These are phyloP conservation scores for Fusarium acutatum DNA, from an alignment of 2,329 filamentous ascomycete genomes.

Conservation along the genomic window DNA sequence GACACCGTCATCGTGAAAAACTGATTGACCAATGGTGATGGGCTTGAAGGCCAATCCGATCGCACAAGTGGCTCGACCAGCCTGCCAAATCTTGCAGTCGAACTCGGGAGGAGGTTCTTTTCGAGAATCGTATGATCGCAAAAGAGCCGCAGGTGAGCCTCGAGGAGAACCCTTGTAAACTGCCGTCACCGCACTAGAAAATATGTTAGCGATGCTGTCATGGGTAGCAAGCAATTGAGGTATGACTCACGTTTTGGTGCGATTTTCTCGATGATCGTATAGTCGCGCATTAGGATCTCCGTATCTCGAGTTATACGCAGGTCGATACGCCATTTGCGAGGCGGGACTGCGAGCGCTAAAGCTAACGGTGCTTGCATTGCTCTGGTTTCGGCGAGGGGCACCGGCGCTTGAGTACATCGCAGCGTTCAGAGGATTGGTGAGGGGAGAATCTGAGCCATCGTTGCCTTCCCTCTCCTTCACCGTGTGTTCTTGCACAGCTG, in stretches of 20 bases:
- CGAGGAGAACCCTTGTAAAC: slow-evolving; percentile 84
- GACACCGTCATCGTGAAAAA: slow-evolving; percentile 91
- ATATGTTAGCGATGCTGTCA: slow-evolving; percentile 12
- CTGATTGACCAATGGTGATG: slow-evolving; percentile 89
- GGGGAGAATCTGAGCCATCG: slow-evolving; percentile 63
- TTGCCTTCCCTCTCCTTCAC: slow-evolving; percentile 84
- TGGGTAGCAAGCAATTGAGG: background rate
- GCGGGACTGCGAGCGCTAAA: slow-evolving; percentile 74
- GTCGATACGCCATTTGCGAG: slow-evolving; percentile 61
- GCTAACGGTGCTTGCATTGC: slow-evolving; percentile 84
- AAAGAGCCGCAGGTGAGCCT: slow-evolving; percentile 72
- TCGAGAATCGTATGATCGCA: slow-evolving; percentile 95
- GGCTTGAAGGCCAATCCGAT: slow-evolving; percentile 96
- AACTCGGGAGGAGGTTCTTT: slow-evolving; percentile 91
- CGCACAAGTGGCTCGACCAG: slow-evolving; percentile 90
- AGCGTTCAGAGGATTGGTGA: slow-evolving; percentile 53
- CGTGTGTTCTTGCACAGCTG: slow-evolving; percentile 87
- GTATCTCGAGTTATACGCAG: slow-evolving; percentile 65
- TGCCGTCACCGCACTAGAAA: slow-evolving; percentile 83
- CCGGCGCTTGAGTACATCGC: slow-evolving; percentile 54
- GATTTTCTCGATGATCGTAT: slow-evolving; percentile 86
- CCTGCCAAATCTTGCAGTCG: slow-evolving; percentile 96
- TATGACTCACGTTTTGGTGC: slow-evolving; percentile 83
- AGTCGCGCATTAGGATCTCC: slow-evolving; percentile 86
- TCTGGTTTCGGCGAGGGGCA: slow-evolving; percentile 69